Percentiles rank a stretch among this genome's conserved stretches.
phyloP scores from a whole-genome alignment of 805 yeast species.

The Nakazawaea molendinolei region DNA sequence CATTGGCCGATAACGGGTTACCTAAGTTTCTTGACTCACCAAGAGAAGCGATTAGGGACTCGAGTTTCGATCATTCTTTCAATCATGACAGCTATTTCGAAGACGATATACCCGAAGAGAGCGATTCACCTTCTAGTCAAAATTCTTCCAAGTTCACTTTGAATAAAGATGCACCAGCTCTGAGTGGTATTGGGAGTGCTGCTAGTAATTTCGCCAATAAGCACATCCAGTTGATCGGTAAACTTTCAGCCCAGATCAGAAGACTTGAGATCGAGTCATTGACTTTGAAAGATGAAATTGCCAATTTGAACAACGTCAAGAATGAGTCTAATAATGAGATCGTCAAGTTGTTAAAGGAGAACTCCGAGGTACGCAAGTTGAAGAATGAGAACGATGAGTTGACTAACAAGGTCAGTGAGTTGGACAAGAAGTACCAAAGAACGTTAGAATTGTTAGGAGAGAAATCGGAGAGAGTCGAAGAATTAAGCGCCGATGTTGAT shows the following conservation, averaged over 20 bases:
- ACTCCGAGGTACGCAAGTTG: slow-evolving; percentile 34
- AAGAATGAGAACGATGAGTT: slow-evolving; percentile 28
- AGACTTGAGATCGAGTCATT: slow-evolving; percentile 74
- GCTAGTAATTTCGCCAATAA: slow-evolving; percentile 3
- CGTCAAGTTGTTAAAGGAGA: slow-evolving; percentile 47
- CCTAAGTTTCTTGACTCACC: slow-evolving; percentile 10
- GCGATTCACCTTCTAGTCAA: slow-evolving; percentile 10
- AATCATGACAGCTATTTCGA: slow-evolving; percentile 5
- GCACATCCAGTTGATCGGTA: slow-evolving; percentile 62
- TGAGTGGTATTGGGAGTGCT: slow-evolving; percentile 1
- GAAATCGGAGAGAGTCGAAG: slow-evolving; percentile 79
- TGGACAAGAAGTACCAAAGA: slow-evolving; percentile 37
- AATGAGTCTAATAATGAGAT: slow-evolving; percentile 65
- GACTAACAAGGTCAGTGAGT: slow-evolving; percentile 24
- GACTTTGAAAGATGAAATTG: slow-evolving; percentile 57
- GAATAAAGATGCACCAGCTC: slow-evolving; percentile 2
- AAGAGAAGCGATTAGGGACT: not conserved
- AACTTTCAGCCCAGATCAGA: slow-evolving; percentile 70
- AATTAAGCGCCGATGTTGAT: slow-evolving; percentile 77
- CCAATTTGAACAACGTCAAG: slow-evolving; percentile 46
- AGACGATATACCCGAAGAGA: slow-evolving; percentile 3
- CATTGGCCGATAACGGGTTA: not conserved
- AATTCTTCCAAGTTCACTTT: slow-evolving; percentile 8
- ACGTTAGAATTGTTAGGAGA: slow-evolving; percentile 76
- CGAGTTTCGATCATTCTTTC: slow-evolving; percentile 1